Evolutionary conservation across 2,329 filamentous ascomycete species (phyloP).

Genomic region (Ascochyta viciae-villosae): DNA sequence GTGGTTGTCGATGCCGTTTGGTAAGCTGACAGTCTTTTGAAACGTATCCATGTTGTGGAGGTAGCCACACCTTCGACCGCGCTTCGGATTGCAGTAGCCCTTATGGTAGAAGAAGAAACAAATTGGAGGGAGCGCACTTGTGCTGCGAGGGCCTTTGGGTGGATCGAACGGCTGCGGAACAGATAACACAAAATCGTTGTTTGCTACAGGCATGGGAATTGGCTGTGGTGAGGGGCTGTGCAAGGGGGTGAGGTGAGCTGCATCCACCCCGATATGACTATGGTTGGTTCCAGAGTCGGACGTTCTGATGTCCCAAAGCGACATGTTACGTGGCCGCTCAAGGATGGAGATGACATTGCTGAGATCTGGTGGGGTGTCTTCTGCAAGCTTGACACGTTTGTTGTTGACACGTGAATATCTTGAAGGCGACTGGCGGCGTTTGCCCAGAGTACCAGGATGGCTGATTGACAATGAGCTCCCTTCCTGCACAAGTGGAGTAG

Average conservation of each 20-base stretch:
- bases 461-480: conserved; percentile 19
- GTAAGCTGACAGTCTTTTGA: conserved; percentile 20
- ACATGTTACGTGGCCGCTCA: neutral
- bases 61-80: conserved; percentile 17
- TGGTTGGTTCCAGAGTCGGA: neutral
- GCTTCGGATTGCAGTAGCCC: conserved; percentile 23
- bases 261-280: neutral
- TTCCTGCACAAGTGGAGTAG: neutral
- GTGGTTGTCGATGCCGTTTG: conserved; percentile 9
- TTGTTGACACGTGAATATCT: neutral
- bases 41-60: conserved; percentile 17
- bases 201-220: neutral
- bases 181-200: neutral
- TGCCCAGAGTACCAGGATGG: conserved; percentile 22
- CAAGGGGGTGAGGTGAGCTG: neutral
- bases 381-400: conserved; percentile 2
- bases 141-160: conserved; percentile 6
- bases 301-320: conserved; percentile 3
- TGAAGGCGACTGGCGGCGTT: conserved; percentile 11
- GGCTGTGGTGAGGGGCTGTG: neutral
- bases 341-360: neutral
- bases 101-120: conserved; percentile 38
- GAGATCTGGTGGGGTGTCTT: conserved; percentile 1
- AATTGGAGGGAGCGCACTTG: conserved; percentile 2
- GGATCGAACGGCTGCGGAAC: neutral